Conservation (phyloP, 352 stramenopile genomes). For the Pythium dissimile region DNA sequence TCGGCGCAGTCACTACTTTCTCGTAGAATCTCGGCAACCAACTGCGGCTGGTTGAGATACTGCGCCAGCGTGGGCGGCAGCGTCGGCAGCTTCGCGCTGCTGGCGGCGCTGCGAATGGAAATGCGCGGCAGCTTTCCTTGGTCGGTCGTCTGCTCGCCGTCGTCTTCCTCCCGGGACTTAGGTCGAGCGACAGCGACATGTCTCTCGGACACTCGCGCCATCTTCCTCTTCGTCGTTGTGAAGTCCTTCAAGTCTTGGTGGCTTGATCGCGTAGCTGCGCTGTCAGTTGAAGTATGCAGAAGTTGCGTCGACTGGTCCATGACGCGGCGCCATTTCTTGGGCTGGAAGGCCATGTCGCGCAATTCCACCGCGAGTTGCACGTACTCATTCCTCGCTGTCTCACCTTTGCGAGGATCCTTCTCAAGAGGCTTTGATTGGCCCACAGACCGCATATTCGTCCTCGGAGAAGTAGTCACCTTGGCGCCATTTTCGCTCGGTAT, state of each 20-base stretch:
- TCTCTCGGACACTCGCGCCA: no score
- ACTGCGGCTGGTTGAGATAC: slow-evolving; percentile 22
- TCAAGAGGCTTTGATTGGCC: neutral
- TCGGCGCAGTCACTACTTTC: slow-evolving; percentile 1
- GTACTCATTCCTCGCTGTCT: slow-evolving; percentile 28
- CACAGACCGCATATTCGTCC: slow-evolving; percentile 10
- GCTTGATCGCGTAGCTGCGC: neutral
- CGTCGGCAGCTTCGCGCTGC: neutral
- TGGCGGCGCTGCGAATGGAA: neutral
- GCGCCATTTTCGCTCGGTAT: neutral
- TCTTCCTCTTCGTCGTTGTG: neutral
- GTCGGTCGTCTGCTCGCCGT: neutral
- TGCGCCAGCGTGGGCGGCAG: slow-evolving; percentile 7
- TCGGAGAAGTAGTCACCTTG: neutral
- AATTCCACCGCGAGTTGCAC: slow-evolving; percentile 47
- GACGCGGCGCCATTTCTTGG: slow-evolving; percentile 49
- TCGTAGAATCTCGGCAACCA: slow-evolving; percentile 21
- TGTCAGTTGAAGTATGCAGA: slow-evolving; percentile 4
- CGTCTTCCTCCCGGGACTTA: slow-evolving; percentile 36
- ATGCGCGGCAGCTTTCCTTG: neutral
- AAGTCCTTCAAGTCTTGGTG: no score
- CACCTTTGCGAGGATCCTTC: neutral
- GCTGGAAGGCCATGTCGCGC: slow-evolving; percentile 44
- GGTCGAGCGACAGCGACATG: slow-evolving; percentile 1
- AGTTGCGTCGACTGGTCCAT: slow-evolving; percentile 35